These are phyloP conservation scores for Fraxinus cuspidata DNA, from an alignment of 257 asterid genomes.

Conservation along the genomic window DNA sequence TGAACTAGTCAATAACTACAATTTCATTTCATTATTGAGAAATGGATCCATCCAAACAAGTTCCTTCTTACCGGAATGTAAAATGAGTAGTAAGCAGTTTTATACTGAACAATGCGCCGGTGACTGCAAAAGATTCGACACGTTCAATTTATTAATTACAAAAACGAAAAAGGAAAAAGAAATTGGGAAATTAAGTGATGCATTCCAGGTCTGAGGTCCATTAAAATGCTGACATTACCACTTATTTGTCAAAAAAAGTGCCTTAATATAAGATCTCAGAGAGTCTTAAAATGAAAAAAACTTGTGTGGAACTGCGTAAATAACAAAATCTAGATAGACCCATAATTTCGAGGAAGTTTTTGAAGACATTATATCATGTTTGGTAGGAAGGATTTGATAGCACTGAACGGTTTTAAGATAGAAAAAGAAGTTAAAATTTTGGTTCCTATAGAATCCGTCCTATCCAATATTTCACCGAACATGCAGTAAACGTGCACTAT, in stretches of 20 bases:
- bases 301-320: not conserved
- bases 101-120: constrained; percentile 89
- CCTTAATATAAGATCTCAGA: not conserved
- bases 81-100: constrained; percentile 95
- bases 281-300: not conserved
- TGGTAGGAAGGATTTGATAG: not conserved
- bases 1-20: constrained; percentile 15
- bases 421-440: not conserved
- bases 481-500: not conserved
- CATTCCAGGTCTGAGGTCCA: not conserved
- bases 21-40: not conserved
- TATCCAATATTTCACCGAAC: not conserved
- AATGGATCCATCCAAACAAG: not conserved
- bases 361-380: not conserved
- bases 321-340: not conserved
- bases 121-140: constrained; percentile 58
- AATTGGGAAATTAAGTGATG: not conserved
- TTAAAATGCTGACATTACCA: not conserved
- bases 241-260: not conserved
- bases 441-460: not conserved
- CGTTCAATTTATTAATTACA: not conserved
- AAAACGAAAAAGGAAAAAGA: not conserved
- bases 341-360: not conserved
- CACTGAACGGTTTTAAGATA: not conserved
- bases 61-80: constrained; percentile 62